phyloP scores from a whole-genome alignment of 169 alveolate genomes.

The Plasmodium blacklocki region DNA sequence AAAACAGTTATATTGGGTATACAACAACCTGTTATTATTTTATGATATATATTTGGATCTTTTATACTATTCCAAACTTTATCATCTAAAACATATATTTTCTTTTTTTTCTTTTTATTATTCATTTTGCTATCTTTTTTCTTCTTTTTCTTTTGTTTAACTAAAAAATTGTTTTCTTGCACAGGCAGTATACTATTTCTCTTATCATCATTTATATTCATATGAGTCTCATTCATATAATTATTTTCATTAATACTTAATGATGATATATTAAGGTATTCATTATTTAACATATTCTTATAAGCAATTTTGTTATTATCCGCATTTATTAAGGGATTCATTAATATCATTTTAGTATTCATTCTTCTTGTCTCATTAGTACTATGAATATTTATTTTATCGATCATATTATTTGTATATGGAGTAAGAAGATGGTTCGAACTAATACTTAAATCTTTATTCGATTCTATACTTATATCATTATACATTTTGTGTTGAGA shows the following conservation, averaged over 20 bases:
- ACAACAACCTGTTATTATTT: slow-evolving; percentile 82
- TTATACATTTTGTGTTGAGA: neutral
- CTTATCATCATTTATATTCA: neutral
- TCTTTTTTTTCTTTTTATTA: slow-evolving; percentile 41
- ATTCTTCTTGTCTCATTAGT: neutral
- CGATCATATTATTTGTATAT: neutral
- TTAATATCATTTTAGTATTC: neutral
- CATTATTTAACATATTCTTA: neutral
- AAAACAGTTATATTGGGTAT: slow-evolving; percentile 77
- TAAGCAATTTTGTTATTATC: neutral
- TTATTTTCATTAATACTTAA: neutral
- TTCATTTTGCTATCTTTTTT: slow-evolving; percentile 3
- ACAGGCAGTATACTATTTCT: neutral
- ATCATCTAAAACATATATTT: slow-evolving; percentile 67
- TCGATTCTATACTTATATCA: neutral
- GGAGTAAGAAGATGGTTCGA: neutral
- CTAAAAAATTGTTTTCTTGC: neutral
- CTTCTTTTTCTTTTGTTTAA: neutral
- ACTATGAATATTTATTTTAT: neutral
- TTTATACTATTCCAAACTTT: slow-evolving; percentile 67
- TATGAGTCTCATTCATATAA: neutral
- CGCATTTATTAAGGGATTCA: neutral
- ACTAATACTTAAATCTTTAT: neutral
- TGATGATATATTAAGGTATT: too few relatives aligned
- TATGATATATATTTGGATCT: slow-evolving; percentile 78